phyloP scores from a whole-genome alignment of 345 rosid species.

The Punica granatum region DNA sequence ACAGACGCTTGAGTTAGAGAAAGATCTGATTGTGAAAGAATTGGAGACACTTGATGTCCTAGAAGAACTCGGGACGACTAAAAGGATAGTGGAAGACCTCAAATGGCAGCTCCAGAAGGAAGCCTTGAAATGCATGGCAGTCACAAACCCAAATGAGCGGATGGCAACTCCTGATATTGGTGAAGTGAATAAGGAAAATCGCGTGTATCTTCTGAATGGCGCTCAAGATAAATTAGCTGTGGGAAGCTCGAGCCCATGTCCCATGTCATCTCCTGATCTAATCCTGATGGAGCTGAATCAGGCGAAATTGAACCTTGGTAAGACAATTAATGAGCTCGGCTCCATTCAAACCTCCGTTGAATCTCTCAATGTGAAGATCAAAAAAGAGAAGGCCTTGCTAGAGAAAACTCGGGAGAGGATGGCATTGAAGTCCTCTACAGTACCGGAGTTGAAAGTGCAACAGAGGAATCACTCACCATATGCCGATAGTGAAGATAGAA shows the following conservation, averaged over 20 bases:
- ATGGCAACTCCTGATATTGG: conserved; percentile 36
- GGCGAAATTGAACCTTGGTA: conserved; percentile 77
- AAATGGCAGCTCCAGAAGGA: conserved; percentile 83
- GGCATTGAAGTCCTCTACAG: conserved; percentile 51
- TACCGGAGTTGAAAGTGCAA: conserved; percentile 36
- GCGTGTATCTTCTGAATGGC: conserved; percentile 13
- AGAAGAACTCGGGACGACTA: conserved; percentile 82
- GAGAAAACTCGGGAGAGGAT: conserved; percentile 58
- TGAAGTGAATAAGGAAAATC: conserved; percentile 52
- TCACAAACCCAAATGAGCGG: conserved; percentile 30
- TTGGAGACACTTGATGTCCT: conserved; percentile 84
- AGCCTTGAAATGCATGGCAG: conserved; percentile 53
- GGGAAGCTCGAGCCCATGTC: conserved; percentile 36
- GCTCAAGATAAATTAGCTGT: conserved; percentile 16
- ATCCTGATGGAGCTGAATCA: conserved; percentile 81
- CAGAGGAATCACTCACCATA: background rate
- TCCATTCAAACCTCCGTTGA: conserved; percentile 76
- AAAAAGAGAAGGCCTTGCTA: conserved; percentile 62
- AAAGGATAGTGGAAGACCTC: conserved; percentile 75
- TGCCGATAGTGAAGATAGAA: background rate
- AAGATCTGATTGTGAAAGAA: conserved; percentile 89
- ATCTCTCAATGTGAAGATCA: conserved; percentile 68
- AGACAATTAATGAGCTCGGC: conserved; percentile 77
- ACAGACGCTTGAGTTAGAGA: conserved; percentile 78
- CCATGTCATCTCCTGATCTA: conserved; percentile 57